Evolutionary conservation across 495 filamentous ascomycete genomes (phyloP), one percentile per base, ranked within the genome.

Genomic region (Aspergillus ostianus): DNA sequence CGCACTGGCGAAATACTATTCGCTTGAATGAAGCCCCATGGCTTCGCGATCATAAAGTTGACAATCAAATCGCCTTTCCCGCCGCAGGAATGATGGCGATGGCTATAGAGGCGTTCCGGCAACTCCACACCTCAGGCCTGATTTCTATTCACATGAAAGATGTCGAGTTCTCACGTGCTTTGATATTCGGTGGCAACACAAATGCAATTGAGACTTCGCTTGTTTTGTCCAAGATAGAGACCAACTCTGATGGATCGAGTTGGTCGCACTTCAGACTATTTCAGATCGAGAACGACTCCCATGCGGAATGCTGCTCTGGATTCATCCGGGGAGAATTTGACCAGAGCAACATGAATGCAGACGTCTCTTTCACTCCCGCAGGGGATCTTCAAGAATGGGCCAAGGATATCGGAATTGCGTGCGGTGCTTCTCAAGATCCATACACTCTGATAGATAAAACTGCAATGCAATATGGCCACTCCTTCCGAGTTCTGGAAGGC

Each of bases 41-140:
- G 75, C 47, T 79, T 3, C 26, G 29, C 12, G 70, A 78, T 36
- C 76, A 80, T 44, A 55, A 56, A 29, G 60, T 78, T 9, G 63
- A 70, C 18, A 20, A 45, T 7, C 41, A 59, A 2, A 65, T 72
- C 6, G 47, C 77, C 0, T 76, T 70, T 48, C 76, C 77, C 4
- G 76, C 63, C 4, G 70, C 76, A 1, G 76, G 74, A 3, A 73
- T 70, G 58, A 45, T 77, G 8, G 54, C 65, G 8, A 76, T 77
- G 71, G 79, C 67, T 0, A 56, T 79, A 2, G 77, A 81, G 49
- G 79, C 73, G 12, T 51, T 66, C 12, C 61, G 59, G 50, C 72
- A 75, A 32, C 30, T 32, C 30, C 30, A 32, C 30, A 1, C 30
- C 30, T 32, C 30, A 7, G 6, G 30, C 10, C 30, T 32, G 30